Evolutionary conservation across 306 rosid species (phyloP).

Genomic region (Cucurbita maxima): DNA sequence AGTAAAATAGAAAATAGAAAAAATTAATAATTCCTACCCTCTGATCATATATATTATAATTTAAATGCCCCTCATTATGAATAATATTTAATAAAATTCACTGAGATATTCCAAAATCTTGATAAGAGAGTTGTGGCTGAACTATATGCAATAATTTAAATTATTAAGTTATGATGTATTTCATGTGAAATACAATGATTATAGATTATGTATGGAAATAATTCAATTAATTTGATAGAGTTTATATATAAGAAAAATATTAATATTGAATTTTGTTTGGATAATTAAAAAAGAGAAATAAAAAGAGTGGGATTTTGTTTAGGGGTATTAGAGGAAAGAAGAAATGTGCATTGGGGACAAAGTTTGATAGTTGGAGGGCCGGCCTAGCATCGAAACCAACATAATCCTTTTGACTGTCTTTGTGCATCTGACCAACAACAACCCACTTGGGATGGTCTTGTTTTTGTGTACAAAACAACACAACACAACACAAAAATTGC

Average conservation of each 20-base stretch:
- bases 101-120: not conserved
- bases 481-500: not conserved
- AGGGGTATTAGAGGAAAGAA: not conserved
- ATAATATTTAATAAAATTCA: not conserved
- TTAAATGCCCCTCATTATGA: not conserved
- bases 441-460: slow-evolving; percentile 2
- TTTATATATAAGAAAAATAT: too few species aligned
- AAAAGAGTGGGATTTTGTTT: not conserved
- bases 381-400: not conserved
- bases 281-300: not conserved
- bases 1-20: too few species aligned
- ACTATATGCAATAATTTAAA: not conserved
- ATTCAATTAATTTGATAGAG: too few species aligned
- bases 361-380: slow-evolving; percentile 1
- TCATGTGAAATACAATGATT: not conserved
- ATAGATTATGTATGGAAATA: not conserved
- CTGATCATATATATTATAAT: not conserved
- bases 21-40: not conserved
- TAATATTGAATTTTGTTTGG: not conserved
- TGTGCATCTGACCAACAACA: not conserved
- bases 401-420: not conserved
- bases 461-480: slow-evolving; percentile 1
- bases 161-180: not conserved
- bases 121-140: not conserved
- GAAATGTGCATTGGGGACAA: slow-evolving; percentile 3